These are phyloP conservation scores for Leccinum ochraceum DNA, from an alignment of 768 basidiomycete genomes.

Conservation along the genomic window DNA sequence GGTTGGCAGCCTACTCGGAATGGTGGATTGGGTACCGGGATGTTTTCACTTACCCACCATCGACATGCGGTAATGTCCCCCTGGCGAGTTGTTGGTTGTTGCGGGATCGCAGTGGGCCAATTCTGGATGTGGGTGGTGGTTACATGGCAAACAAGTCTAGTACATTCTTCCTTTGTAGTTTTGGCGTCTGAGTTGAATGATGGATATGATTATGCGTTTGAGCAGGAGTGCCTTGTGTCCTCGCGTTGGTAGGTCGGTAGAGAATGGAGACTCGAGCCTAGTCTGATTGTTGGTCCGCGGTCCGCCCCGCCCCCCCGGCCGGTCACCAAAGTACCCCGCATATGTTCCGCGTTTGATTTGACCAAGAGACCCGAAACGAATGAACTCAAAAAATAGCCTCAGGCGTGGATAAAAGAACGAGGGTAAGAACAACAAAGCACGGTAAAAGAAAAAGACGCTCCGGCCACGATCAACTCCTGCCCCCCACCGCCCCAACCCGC, in stretches of 20 bases:
- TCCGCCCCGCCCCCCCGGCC: no score
- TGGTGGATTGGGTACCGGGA: background rate
- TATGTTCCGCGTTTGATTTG: no score
- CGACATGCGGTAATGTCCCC: background rate
- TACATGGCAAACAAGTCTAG: background rate
- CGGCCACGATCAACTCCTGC: background rate
- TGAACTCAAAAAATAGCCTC: background rate
- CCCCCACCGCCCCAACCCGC: constrained; percentile 42
- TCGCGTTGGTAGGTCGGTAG: no score
- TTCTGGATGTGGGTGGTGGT: background rate
- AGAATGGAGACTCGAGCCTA: no score
- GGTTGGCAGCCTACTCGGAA: no score
- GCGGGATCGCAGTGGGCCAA: no score
- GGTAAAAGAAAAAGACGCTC: background rate
- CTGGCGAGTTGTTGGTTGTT: background rate
- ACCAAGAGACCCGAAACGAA: background rate
- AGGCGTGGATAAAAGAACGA: background rate
- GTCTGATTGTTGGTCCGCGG: no score
- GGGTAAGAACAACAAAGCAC: background rate
- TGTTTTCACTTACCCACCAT: background rate
- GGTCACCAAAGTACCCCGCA: no score
- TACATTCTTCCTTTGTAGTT: background rate
- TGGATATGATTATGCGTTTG: no score
- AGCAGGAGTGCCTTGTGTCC: no score
- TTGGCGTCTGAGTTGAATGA: no score